Conservation (phyloP, 129 eudicot genomes). For the Lonicera japonica region DNA sequence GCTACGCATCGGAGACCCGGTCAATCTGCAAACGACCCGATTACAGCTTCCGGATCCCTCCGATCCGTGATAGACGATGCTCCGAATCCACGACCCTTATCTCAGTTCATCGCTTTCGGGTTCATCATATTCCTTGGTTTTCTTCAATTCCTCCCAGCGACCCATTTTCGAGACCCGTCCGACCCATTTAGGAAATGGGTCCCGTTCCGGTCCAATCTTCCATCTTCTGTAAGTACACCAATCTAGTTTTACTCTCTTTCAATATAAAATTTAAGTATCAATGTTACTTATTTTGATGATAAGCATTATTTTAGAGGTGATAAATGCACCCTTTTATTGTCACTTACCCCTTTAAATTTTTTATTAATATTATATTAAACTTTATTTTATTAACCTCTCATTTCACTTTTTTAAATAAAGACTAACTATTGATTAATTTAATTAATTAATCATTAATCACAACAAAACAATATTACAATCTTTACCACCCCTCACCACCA, state of each 20-base stretch:
- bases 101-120: constrained; percentile 11
- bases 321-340: too few species aligned
- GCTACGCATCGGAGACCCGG: constrained; percentile 7
- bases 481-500: too few species aligned
- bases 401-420: too few species aligned
- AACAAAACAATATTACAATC: too few species aligned
- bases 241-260: background rate
- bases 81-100: constrained; percentile 13
- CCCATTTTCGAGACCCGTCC: constrained; percentile 14
- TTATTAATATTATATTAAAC: background rate
- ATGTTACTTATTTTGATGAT: background rate
- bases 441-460: too few species aligned
- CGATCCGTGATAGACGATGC: constrained; percentile 3
- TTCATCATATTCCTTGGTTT: constrained; percentile 5
- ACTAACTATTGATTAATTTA: background rate
- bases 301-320: too few species aligned
- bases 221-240: constrained; percentile 5
- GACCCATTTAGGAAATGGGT: constrained; percentile 16
- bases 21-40: constrained; percentile 10
- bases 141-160: constrained; percentile 14
- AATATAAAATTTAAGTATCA: background rate
- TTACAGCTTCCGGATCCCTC: background rate
- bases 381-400: too few species aligned
- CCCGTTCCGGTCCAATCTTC: constrained; percentile 2
- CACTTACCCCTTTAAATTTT: background rate